A percentile compares a stretch with the other conserved stretches of the same genome.
phyloP scores from a whole-genome alignment of 2,329 filamentous ascomycete species.

The Colletotrichum sp. region DNA sequence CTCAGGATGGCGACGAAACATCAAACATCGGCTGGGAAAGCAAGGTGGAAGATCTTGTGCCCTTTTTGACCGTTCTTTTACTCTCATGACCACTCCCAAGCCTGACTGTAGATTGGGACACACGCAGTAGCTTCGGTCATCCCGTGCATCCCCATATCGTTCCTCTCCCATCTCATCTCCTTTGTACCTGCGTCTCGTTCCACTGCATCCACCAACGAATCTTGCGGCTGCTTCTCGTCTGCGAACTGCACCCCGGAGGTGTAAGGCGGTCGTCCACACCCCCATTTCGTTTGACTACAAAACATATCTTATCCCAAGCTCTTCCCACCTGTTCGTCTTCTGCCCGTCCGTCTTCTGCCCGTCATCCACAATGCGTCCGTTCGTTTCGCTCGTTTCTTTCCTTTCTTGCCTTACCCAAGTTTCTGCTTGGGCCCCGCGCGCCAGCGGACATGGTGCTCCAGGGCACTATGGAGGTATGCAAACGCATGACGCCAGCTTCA shows the following conservation, averaged over 20 bases:
- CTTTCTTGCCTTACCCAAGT: neutral
- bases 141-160: neutral
- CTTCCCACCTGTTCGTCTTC: neutral
- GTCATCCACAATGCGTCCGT: neutral
- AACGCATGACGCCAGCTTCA: neutral
- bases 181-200: neutral
- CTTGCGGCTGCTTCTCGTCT: neutral
- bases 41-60: neutral
- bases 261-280: neutral
- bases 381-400: neutral
- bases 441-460: neutral
- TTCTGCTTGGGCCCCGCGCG: neutral
- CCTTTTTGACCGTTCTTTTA: neutral
- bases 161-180: neutral
- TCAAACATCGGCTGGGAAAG: neutral
- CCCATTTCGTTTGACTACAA: neutral
- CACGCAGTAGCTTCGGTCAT: neutral
- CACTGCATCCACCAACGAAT: neutral
- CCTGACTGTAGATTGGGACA: neutral
- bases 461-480: slow-evolving; percentile 15
- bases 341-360: neutral
- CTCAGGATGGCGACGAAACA: neutral
- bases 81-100: neutral
- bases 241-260: neutral
- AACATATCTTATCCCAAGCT: neutral